Evolutionary conservation across 2,329 filamentous ascomycete species (phyloP), one percentile per base, ranked within the genome.

Genomic region (Knufia petricola): DNA sequence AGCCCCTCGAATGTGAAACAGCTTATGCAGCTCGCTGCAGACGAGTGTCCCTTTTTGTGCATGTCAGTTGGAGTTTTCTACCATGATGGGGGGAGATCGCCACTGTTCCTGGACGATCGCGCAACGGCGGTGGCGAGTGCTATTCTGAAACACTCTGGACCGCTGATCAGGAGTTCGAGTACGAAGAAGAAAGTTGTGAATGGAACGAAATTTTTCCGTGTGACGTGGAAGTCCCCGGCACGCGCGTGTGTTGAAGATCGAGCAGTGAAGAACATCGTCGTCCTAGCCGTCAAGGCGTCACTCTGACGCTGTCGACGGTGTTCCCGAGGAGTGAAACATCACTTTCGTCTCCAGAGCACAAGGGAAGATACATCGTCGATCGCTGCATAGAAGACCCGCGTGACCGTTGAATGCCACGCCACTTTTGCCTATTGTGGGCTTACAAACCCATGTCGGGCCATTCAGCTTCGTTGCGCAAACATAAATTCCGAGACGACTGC

Each of bases 121-220:
- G 32, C 24, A 39, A 28, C 34, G 44, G 31, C 23, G 44, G 44
- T 39, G 44, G 44, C 44, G 20, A 39, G 39, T n/a, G 9, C 13
- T 12, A 39, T 39, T n/a, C 21, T 47, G 44, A 47, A 47, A 47
- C 44, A 47, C 32, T 21, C 38, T 46, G 24, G 19, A n/a, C 30
- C 8, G 32, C 15, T 24, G 12, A 47, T 47, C 44, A 47, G 44
- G 44, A 47, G 44, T 4, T n/a, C n/a, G n/a, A n/a, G n/a, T n/a
- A n/a, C n/a, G n/a, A n/a, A n/a, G n/a, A n/a, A n/a, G n/a, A n/a
- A n/a, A n/a, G n/a, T n/a, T n/a, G n/a, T n/a, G n/a, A n/a, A n/a
- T n/a, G n/a, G n/a, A n/a, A n/a, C n/a, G n/a, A n/a, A n/a, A n/a
- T n/a, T n/a, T n/a, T n/a, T n/a, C n/a, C n/a, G n/a, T n/a, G n/a